Base-by-base conservation (phyloP, 306 rosid species). In the Castanospermum australe region DNA sequence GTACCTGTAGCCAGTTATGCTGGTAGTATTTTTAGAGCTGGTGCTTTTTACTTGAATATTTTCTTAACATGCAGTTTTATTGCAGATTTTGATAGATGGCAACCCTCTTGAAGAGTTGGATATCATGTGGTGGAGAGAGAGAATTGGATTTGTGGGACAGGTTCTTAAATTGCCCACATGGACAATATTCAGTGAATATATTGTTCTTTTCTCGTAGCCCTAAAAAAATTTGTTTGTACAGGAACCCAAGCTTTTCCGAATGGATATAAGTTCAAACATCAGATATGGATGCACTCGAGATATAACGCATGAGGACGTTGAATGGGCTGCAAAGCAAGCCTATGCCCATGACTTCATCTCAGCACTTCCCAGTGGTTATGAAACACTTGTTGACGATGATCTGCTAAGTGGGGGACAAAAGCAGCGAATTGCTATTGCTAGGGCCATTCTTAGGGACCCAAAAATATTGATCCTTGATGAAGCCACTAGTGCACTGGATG, bases 261-360 rank as follows among this genome's bases (percentile, higher is more conserved):
- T 80, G 95, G 96, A 91, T 82, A 90, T 95, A 25, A 82, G 92
- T 64, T 92, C 99, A 73, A 92, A 95, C 88, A 95, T 95, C 72
- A 85, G 77, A 76, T 95, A 95, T 88, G 99, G 99, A 81, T 95
- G 97, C 83, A 75, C 88, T 0, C 82, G 86, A 79, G 85, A 90
- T 47, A 69, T 87, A 63, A 86, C 72, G 33, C 97, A 87, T 51
- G 90, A 85, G 67, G 97, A 95, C 81, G 60, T 95, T 77, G 98
- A 89, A 88, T 89, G 91, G 97, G 99, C 99, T 79, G 99, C 99
- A 71, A 92, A 88, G 85, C 97, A 92, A 67, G 99, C 99, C 24
- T 92, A 84, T 84, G 98, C 98, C 30, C 98, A 95, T 51, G 96
- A 91, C 79, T 95, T 95, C 78, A 92, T 95, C 72, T 85, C 83